phyloP scores from a whole-genome alignment of 345 rosid genomes.

The Noccaea caerulescens region DNA sequence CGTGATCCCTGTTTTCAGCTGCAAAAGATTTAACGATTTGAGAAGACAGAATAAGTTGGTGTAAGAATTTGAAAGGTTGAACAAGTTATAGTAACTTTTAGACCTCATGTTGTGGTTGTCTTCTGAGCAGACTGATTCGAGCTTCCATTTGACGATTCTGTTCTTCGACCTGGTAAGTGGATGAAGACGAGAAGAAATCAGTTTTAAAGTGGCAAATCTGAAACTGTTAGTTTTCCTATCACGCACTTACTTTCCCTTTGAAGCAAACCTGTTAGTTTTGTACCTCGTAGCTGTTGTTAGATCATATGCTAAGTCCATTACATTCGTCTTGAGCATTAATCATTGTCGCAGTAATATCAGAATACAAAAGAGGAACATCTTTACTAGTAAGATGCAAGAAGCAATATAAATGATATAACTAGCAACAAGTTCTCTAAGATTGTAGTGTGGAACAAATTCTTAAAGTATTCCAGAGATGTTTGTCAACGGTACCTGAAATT shows the following conservation, averaged over 20 bases:
- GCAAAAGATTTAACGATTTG: slow-evolving; percentile 33
- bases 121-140: slow-evolving; percentile 54
- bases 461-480: too few species aligned
- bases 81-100: slow-evolving; percentile 46
- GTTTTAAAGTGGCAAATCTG: not conserved
- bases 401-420: not conserved
- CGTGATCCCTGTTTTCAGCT: slow-evolving; percentile 49
- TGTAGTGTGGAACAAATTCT: too few species aligned
- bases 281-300: slow-evolving; percentile 60
- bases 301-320: slow-evolving; percentile 55
- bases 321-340: slow-evolving; percentile 57
- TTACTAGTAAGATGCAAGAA: not conserved
- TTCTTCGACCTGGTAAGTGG: slow-evolving; percentile 59
- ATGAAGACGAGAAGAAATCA: slow-evolving; percentile 11
- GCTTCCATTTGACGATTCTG: slow-evolving; percentile 50
- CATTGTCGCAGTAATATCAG: slow-evolving; percentile 13
- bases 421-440: too few species aligned
- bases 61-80: not conserved
- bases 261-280: slow-evolving; percentile 53
- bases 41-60: not conserved
- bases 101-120: slow-evolving; percentile 44
- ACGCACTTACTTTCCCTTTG: slow-evolving; percentile 53
- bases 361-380: not conserved
- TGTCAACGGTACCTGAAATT: slow-evolving; percentile 54
- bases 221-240: not conserved